Conservation (phyloP, 1,139 yeast species). For the Candida sojae region DNA sequence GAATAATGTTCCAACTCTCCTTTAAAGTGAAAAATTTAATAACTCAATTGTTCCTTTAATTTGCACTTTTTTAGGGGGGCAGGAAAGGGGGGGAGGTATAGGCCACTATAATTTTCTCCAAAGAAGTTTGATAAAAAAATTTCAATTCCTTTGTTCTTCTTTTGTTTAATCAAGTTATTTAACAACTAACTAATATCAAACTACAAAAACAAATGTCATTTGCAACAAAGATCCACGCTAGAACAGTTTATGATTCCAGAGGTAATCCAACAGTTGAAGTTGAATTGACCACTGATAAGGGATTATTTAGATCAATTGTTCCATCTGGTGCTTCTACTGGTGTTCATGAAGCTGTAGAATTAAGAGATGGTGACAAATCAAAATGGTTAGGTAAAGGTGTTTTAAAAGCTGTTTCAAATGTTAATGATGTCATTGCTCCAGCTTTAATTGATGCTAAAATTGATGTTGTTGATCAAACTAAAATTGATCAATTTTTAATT, state of each 20-base stretch:
- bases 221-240: slow-evolving; percentile 67
- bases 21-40: no score
- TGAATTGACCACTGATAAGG: slow-evolving; percentile 82
- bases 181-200: no score
- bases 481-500: slow-evolving; percentile 76
- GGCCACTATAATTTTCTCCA: no score
- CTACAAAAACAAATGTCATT: slow-evolving; percentile 29
- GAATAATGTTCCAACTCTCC: no score
- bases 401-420: slow-evolving; percentile 86
- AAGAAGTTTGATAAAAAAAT: no score
- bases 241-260: slow-evolving; percentile 96
- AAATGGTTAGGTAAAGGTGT: slow-evolving; percentile 98
- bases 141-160: no score
- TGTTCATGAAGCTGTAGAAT: slow-evolving; percentile 91
- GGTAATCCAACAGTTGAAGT: slow-evolving; percentile 99
- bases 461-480: slow-evolving; percentile 76
- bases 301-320: slow-evolving; percentile 88
- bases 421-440: slow-evolving; percentile 86
- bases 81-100: no score
- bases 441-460: slow-evolving; percentile 74
- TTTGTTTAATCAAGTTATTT: no score
- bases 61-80: no score
- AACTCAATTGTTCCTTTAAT: no score
- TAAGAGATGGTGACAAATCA: slow-evolving; percentile 92
- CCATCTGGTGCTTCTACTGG: slow-evolving; percentile 99